Base-by-base conservation (phyloP, 192 early-diverging fungal genomes). In the Coemansia sp. region DNA sequence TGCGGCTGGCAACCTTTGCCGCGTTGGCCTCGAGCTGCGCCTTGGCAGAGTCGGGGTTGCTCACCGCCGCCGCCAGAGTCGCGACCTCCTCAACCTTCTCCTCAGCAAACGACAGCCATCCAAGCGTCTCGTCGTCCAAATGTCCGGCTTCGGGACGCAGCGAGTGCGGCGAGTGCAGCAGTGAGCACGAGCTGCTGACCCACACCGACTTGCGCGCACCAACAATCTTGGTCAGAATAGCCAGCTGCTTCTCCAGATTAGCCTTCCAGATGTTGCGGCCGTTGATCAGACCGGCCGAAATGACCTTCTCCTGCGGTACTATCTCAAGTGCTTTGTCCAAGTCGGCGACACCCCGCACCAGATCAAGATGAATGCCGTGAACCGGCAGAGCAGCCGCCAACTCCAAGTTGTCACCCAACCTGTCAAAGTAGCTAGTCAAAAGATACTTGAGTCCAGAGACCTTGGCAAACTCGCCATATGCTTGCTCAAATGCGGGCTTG, bases 211-310 rank as follows among this genome's bases (percentile, higher is more conserved):
- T 53, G 57, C 80, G 80, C 1, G 74, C 80, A 5, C 17, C 59
- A 46, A 93, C 84, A 51, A 93, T 89, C 62, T 87, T 83, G 56
- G 86, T 57, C 63, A 88, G 91, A 17, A 86, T 68, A 19, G 71
- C 80, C 31, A 98, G 84, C 56, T 92, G 89, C 63, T 84, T 78
- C 63, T 75, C 84, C 51, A 96, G 75, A 84, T 97, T 91, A 64
- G 88, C 85, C 85, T 95, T 96, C 96, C 96, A 98, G 81, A 98
- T 90, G 88, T 98, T 97, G 67, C 96, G 91, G 46, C 96, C 96
- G 81, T 97, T 90, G 63, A 98, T 87, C 51, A 98, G 84, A 77
- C 96, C 96, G 59, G 94, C 83, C n/a, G 94, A 97, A n/a, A 98
- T 85, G 50, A 86, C 68, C 71, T 92, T 80, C 66, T 82, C 83